Evolutionary conservation across 108 stramenopile species (phyloP).

Genomic region (Nitzschia sp.): DNA sequence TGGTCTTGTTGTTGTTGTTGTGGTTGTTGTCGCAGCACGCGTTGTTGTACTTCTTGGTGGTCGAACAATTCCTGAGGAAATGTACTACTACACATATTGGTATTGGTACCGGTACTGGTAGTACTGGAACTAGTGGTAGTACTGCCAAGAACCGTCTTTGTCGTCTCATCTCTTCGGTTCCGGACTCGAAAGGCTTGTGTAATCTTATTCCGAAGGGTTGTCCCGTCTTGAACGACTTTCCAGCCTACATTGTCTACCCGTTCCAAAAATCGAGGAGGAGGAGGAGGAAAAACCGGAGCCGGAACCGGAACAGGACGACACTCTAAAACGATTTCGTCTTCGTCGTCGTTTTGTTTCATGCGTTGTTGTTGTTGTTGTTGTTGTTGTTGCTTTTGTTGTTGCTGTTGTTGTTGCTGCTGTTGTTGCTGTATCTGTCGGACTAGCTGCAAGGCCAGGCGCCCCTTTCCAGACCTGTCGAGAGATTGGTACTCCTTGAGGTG

Average conservation of each 20-base stretch:
- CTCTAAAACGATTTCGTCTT: too few species aligned
- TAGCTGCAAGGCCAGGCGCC: background rate
- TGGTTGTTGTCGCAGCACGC: too few species aligned
- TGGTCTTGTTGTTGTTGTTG: too few species aligned
- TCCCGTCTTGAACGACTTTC: background rate
- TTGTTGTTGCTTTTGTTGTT: too few species aligned
- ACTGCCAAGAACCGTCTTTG: background rate
- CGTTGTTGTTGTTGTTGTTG: too few species aligned
- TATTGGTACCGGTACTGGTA: too few species aligned
- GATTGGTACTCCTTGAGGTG: background rate
- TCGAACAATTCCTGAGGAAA: too few species aligned
- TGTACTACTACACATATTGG: too few species aligned
- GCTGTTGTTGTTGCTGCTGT: background rate
- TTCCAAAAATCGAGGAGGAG: conserved; percentile 4
- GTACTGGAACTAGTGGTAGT: too few species aligned
- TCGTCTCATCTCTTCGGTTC: background rate
- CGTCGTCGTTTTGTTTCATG: background rate
- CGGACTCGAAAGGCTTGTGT: conserved; percentile 15
- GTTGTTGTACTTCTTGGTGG: too few species aligned
- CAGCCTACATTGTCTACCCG: background rate
- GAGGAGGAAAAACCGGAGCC: background rate
- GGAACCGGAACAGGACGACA: background rate
- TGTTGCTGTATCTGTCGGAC: too few species aligned
- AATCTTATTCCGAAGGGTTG: conserved; percentile 5
- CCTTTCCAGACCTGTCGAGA: background rate